A percentile compares a stretch with the other conserved stretches of the same genome.
phyloP scores from a whole-genome alignment of 306 rosid species.

The Arachis stenosperma region DNA sequence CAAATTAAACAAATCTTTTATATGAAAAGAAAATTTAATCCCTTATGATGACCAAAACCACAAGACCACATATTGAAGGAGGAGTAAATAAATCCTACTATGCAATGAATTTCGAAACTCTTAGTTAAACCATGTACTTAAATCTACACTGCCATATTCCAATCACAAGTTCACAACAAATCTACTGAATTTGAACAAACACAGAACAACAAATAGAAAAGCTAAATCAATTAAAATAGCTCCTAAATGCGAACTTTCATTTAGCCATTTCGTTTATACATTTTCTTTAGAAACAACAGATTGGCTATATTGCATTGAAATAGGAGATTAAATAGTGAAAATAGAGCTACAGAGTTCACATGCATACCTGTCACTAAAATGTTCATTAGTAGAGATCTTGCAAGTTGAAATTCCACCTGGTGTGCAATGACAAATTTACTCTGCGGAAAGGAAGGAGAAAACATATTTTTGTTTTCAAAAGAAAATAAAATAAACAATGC shows the following conservation, averaged over 20 bases:
- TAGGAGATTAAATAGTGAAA: background rate
- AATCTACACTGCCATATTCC: background rate
- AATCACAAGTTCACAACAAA: background rate
- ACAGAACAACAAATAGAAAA: background rate
- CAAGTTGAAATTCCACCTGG: conserved; percentile 51
- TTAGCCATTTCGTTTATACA: background rate
- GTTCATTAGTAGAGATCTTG: conserved; percentile 42
- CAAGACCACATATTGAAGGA: background rate
- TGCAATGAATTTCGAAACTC: background rate
- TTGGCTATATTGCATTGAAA: conserved; percentile 8
- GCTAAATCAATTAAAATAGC: conserved; percentile 8
- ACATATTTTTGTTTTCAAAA: background rate
- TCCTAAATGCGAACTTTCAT: background rate
- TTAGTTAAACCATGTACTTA: background rate
- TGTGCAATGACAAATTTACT: conserved; percentile 51
- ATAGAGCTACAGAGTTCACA: conserved; percentile 1
- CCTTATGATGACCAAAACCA: background rate
- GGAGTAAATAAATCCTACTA: background rate
- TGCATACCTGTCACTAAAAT: conserved; percentile 45
- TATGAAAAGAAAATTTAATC: conserved; percentile 2
- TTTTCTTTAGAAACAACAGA: background rate
- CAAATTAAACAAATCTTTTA: background rate
- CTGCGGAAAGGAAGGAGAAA: conserved; percentile 38
- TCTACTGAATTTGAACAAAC: background rate
- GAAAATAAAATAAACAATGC: background rate